Conservation (phyloP, 345 rosid genomes). For the Moricandia arvensis region DNA sequence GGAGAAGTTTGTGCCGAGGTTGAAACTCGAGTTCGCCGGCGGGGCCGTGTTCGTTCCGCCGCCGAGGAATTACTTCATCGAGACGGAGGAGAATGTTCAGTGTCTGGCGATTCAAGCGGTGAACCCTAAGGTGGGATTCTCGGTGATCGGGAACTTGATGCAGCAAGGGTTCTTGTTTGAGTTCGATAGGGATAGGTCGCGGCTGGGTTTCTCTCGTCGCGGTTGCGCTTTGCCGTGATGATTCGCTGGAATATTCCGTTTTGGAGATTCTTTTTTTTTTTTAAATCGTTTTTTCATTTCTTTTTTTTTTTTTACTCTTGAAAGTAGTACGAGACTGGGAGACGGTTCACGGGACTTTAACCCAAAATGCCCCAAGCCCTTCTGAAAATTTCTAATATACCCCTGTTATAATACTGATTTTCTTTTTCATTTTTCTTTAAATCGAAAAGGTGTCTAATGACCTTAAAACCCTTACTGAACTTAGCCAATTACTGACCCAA, state of each 20-base stretch:
- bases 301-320: neutral
- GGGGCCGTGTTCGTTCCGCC: slow-evolving; percentile 61
- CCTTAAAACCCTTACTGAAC: no score
- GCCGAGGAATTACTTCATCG: slow-evolving; percentile 71
- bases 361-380: no score
- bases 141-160: slow-evolving; percentile 91
- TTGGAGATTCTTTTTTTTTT: slow-evolving; percentile 17
- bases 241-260: neutral
- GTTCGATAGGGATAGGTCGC: slow-evolving; percentile 67
- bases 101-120: slow-evolving; percentile 72
- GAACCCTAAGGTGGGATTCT: slow-evolving; percentile 45
- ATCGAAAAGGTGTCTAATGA: no score
- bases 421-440: no score
- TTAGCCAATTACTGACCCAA: no score
- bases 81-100: slow-evolving; percentile 54
- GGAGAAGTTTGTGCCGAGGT: slow-evolving; percentile 47
- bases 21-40: slow-evolving; percentile 55
- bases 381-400: no score
- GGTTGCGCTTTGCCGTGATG: slow-evolving; percentile 57
- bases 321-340: slow-evolving; percentile 26
- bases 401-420: no score
- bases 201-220: slow-evolving; percentile 75
- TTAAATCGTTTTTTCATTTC: neutral
- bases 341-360: slow-evolving; percentile 28
- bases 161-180: slow-evolving; percentile 88